Evolutionary conservation across 805 yeast genomes (phyloP), one percentile per base, ranked within the genome.

Genomic region (Saccharomycopsis babjevae): DNA sequence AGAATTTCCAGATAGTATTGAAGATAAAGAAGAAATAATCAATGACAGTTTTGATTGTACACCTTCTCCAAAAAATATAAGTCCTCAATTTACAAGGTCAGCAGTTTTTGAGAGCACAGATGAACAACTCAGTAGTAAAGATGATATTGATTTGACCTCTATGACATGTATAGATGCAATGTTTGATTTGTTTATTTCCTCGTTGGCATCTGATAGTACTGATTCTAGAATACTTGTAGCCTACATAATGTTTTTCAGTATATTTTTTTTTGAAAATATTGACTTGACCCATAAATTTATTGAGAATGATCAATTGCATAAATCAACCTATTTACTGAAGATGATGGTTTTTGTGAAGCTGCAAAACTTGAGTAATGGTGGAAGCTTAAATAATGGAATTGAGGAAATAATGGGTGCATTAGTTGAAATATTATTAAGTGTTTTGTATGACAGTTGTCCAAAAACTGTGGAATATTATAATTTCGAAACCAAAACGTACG

Each of bases 381-480:
- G 79, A 34, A 70, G 79, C 58, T 66, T 74, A 62, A 76, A 82
- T 34, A 77, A 83, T 58, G 84, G 81, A 61, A 74, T 82, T 3
- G 74, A 77, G 5, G 71, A 88, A 10, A 81, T 85, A 0, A 89
- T 88, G 68, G 92, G 97, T 1, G 52, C 52, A 11, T 76, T 91
- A 79, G 79, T 86, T 2, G 78, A 89, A 0, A 74, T 86, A 25
- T 72, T 92, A 28, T 69, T 94, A 11, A 97, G 97, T 43, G 77
- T 87, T 1, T 77, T 84, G 0, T 94, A 89, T 69, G 97, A 91
- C 63, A 93, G 92, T 69, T 89, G 97, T 0, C 77, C 84, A 1
- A 72, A 77, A 28, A 50, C 42, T 28, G 55, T 58, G 5, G 42
- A 42, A 16, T 13, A 42, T 22, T 22, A 34, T n/a, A 50, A 55